Base-by-base conservation (phyloP, 176 grass and related monocot species). In the Carex kokanica region DNA sequence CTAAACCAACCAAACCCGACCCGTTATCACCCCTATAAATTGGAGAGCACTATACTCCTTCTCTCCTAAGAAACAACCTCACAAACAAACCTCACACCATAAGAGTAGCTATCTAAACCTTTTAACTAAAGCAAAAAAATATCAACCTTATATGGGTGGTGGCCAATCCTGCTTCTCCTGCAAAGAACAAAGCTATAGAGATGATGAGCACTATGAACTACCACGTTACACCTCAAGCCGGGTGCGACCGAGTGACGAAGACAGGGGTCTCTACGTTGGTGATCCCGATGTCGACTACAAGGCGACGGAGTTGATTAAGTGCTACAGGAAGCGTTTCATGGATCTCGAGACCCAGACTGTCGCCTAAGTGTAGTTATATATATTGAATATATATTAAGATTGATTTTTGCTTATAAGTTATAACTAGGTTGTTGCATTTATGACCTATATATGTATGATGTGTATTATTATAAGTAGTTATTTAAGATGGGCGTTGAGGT, bases 211-310 rank as follows among this genome's bases (percentile, higher is more conserved):
- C 63, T 80, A 84, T 68, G 89, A 90, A 64, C 90, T 55, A 52
- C 87, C 14, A 58, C 75, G 83, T 55, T 86, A 66, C 20, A n/a
- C 45, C 11, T 83, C 83, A 18, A 91, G 59, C 24, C 91, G 86
- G 85, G 86, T 97, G 53, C 63, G 90, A 79, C 92, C 94, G 43
- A 94, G 92, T 86, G 94, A 97, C 63, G 83, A 94, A 65, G 91
- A 97, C 58, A 61, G 88, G 63, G 70, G 85, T 8, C 41, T 82
- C 64, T 93, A 90, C 73, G 78, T 93, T 29, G 88, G 92, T 3
- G 90, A 97, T 83, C 83, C 68, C 13, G 88, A 94, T 85, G 90
- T 97, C 40, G 92, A 97, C 86, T 67, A 16, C 60, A 82, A 82
- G 43, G 80, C 80, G 2, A 31, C 61, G 6, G 61, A 82, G 80